These are phyloP conservation scores for Corymbia maculata DNA, from an alignment of 345 rosid genomes.

Conservation along the genomic window DNA sequence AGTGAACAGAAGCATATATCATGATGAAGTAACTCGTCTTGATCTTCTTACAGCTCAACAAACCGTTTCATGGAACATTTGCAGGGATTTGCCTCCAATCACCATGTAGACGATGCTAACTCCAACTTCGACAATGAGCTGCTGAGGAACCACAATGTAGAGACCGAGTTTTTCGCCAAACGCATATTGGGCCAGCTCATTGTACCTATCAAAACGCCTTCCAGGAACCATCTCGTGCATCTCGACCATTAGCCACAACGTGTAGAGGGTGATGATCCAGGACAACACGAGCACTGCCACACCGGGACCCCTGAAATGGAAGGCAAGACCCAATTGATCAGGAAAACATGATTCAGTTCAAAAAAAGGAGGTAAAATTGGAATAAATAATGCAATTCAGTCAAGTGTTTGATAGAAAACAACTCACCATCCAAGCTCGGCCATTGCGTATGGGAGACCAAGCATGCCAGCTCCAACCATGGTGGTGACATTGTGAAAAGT, in stretches of 20 bases:
- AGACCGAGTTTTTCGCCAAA: slow-evolving; percentile 75
- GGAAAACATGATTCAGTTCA: neutral
- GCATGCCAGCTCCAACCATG: slow-evolving; percentile 87
- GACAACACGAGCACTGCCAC: slow-evolving; percentile 41
- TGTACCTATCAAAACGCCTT: slow-evolving; percentile 55
- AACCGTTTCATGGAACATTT: slow-evolving; percentile 43
- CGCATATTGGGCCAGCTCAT: slow-evolving; percentile 63
- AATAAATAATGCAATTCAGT: rapidly evolving
- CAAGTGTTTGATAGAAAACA: neutral
- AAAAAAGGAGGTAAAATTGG: neutral
- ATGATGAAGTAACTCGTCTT: slow-evolving; percentile 57
- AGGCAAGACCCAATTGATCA: neutral
- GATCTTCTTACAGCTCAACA: slow-evolving; percentile 27
- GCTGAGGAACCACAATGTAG: slow-evolving; percentile 69
- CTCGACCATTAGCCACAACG: slow-evolving; percentile 81
- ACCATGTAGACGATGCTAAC: slow-evolving; percentile 59
- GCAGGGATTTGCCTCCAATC: slow-evolving; percentile 50
- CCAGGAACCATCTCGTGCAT: slow-evolving; percentile 87
- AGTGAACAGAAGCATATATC: slow-evolving; percentile 45
- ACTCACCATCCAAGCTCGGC: slow-evolving; percentile 67
- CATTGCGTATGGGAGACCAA: slow-evolving; percentile 74
- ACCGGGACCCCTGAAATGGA: slow-evolving; percentile 55
- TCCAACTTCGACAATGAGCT: slow-evolving; percentile 55
- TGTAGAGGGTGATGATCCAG: slow-evolving; percentile 66
- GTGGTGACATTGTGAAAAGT: slow-evolving; percentile 76